Evolutionary conservation across 495 filamentous ascomycete genomes (phyloP), one percentile per base, ranked within the genome.

Genomic region (Hypomontagnella monticulosa): DNA sequence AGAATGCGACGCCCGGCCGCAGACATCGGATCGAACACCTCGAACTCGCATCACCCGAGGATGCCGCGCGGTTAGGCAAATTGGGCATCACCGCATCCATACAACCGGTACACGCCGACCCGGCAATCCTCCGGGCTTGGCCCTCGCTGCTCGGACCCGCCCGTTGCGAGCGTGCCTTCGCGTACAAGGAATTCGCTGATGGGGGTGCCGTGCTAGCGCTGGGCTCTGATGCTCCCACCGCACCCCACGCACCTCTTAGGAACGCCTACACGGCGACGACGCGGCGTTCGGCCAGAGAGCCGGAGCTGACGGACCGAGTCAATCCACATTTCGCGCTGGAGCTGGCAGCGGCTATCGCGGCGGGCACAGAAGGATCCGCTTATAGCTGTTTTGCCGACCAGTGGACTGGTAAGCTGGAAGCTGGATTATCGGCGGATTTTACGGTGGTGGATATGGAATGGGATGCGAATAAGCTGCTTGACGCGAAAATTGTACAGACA

Each of bases 41-140:
- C 14, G 87, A 89, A 69, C 73, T 89, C 4, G 79, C 87, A 6
- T 78, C 73, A 0, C 78, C 79, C 1, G 77, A 73, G 30, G 86
- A 88, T 52, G 85, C 82, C 0, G 73, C 60, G 4, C 71, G 86
- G 0, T 76, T 88, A 1, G 85, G 84, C 4, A 63, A 75, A 33
- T 75, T 83, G 11, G 80, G 85, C 15, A 86, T 89, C 66, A 87
- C 85, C 36, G 86, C 87, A 4, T 86, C 83, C 4, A 81, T 88
- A n/a, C 85, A 88, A 67, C 85, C 87, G 0, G 85, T 88, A 2
- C 87, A 89, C 59, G 78, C 84, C 2, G 86, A 89, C 63, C 86
- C 87, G 4, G 84, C 85, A 1, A 87, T 88, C 42, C 77, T 88
- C 19, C 76, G 78, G 9, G 86, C 83, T 0, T 89, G 86, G 86